Conservation (phyloP, 768 basidiomycete genomes). For the Botryobasidium botryosum region DNA sequence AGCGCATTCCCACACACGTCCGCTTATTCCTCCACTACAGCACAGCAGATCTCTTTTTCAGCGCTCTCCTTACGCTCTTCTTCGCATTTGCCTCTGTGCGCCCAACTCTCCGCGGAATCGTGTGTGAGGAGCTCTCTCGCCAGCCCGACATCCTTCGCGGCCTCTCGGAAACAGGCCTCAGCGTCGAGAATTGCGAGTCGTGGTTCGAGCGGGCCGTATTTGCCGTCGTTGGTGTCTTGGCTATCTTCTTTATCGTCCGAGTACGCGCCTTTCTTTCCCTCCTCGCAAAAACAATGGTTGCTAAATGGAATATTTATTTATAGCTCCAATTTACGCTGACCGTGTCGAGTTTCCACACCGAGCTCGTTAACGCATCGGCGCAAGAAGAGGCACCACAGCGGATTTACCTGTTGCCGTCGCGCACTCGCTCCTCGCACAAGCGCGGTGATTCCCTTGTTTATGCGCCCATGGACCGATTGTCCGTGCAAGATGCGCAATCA, state of each 20-base stretch:
- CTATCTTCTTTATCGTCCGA: conserved; percentile 45
- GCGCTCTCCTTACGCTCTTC: conserved; percentile 37
- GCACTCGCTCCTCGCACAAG: too few species aligned
- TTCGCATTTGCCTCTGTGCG: conserved; percentile 44
- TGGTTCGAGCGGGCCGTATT: conserved; percentile 56
- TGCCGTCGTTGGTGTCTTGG: conserved; percentile 38
- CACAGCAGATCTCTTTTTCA: conserved; percentile 61
- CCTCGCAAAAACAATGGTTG: not conserved
- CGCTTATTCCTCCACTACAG: conserved; percentile 72
- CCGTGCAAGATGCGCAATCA: too few species aligned
- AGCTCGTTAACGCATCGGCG: conserved; percentile 19
- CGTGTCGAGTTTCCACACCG: conserved; percentile 45
- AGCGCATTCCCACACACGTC: conserved; percentile 49
- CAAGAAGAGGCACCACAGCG: too few species aligned
- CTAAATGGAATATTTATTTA: conserved; percentile 2
- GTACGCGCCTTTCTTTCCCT: conserved; percentile 27
- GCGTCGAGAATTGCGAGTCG: conserved; percentile 63
- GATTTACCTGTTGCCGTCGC: too few species aligned
- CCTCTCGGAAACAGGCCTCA: conserved; percentile 53
- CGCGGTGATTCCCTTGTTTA: too few species aligned
- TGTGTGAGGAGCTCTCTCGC: conserved; percentile 60
- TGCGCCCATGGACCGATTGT: too few species aligned
- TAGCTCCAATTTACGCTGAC: conserved; percentile 66
- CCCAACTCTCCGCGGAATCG: too few species aligned
- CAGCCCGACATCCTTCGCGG: conserved; percentile 61